A percentile compares a stretch with the other conserved stretches of the same genome.
These are phyloP conservation scores for Lagenidium giganteum DNA, from an alignment of 352 stramenopile genomes.

Conservation along the genomic window DNA sequence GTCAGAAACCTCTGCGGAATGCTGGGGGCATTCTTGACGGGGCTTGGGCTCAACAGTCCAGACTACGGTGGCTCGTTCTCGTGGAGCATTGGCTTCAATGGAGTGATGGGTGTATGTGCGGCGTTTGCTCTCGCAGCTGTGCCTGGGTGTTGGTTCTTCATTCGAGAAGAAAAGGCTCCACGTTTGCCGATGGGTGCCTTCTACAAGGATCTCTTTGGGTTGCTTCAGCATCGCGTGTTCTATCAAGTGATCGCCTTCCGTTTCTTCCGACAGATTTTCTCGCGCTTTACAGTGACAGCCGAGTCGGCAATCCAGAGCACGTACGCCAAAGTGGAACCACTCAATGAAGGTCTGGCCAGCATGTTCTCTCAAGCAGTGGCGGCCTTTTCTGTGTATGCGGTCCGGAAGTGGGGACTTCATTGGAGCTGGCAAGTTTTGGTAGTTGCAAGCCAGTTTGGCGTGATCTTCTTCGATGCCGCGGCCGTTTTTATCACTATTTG, in stretches of 20 bases:
- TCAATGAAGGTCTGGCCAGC: conserved; percentile 37
- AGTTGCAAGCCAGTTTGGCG: conserved; percentile 24
- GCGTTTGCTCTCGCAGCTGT: conserved; percentile 32
- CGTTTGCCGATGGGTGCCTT: conserved; percentile 30
- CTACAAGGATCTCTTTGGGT: conserved; percentile 28
- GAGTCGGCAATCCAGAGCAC: conserved; percentile 29
- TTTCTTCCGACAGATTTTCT: conserved; percentile 42
- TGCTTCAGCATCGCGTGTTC: conserved; percentile 42
- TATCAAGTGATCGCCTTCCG: conserved; percentile 50
- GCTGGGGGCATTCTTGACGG: conserved; percentile 35
- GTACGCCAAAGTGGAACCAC: conserved; percentile 38
- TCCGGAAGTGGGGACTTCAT: conserved; percentile 30
- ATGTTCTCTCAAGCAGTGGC: conserved; percentile 30
- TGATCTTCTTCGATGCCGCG: conserved; percentile 35
- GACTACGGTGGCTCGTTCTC: conserved; percentile 46
- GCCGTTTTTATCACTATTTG: conserved; percentile 49
- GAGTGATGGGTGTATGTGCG: conserved; percentile 36
- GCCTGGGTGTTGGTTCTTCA: conserved; percentile 36
- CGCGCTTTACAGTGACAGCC: conserved; percentile 34
- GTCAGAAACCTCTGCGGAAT: conserved; percentile 30
- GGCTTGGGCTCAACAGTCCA: conserved; percentile 33
- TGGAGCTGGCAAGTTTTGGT: conserved; percentile 41
- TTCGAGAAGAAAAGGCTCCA: conserved; percentile 27
- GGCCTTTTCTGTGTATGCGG: conserved; percentile 23
- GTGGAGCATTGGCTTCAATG: conserved; percentile 51